Evolutionary conservation across 2,329 filamentous ascomycete genomes (phyloP).

Genomic region (Colletotrichum echinochloae): DNA sequence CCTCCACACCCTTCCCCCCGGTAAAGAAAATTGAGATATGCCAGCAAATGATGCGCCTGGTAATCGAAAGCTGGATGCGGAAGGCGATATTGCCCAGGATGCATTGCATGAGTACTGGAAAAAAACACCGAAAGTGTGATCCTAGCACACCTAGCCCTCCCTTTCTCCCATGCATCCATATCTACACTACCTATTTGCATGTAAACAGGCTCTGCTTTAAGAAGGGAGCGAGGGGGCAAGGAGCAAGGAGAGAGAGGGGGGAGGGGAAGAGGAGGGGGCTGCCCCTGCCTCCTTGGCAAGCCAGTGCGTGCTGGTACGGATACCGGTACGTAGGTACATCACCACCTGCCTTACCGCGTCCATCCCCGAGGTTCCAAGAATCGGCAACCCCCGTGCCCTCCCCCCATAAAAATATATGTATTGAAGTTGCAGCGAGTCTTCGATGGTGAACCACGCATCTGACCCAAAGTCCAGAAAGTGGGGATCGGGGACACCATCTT

Average conservation of each 20-base stretch:
- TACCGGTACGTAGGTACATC: not conserved
- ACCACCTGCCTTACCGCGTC: not conserved
- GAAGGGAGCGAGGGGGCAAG: not conserved
- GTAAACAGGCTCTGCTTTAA: not conserved
- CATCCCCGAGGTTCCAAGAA: conserved; percentile 16
- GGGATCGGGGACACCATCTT: conserved; percentile 40
- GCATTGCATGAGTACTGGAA: not conserved
- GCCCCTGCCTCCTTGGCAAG: conserved; percentile 6
- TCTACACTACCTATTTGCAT: no score
- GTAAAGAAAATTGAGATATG: not conserved
- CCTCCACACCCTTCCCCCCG: not conserved
- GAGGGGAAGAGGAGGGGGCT: not conserved
- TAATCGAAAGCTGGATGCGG: conserved; percentile 23
- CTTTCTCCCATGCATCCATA: not conserved
- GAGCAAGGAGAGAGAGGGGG: not conserved
- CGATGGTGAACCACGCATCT: conserved; percentile 17
- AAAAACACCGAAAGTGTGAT: not conserved
- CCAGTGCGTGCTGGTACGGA: no score
- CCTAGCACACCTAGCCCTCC: conserved; percentile 2
- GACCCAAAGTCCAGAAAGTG: conserved; percentile 39
- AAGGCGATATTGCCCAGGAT: conserved; percentile 8
- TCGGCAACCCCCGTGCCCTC: conserved; percentile 7
- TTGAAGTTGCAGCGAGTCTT: conserved; percentile 3
- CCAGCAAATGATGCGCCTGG: not conserved
- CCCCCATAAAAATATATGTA: not conserved